phyloP scores from a whole-genome alignment of 441 rosid genomes.

The Mallotus japonicus region DNA sequence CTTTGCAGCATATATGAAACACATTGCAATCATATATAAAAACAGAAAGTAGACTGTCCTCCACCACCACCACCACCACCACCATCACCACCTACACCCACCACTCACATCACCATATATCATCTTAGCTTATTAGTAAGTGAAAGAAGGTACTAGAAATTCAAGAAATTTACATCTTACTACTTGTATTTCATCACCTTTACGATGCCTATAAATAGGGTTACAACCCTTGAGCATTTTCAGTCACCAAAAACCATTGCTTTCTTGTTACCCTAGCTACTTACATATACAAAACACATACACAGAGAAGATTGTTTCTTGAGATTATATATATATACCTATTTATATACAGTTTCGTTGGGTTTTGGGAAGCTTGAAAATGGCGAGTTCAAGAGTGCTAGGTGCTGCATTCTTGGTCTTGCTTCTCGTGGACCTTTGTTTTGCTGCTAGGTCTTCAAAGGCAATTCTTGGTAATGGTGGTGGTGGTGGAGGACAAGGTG shows the following conservation, averaged over 20 bases:
- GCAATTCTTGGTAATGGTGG: conserved; percentile 27
- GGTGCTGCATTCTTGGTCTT: conserved; percentile 46
- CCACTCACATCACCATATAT: conserved; percentile 11
- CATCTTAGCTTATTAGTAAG: not conserved
- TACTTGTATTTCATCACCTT: not conserved
- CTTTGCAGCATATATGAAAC: not conserved
- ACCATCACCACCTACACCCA: conserved; percentile 26
- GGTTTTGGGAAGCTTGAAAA: conserved; percentile 12
- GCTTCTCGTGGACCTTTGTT: conserved; percentile 39
- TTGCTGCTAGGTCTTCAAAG: conserved; percentile 45
- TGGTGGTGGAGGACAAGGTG: conserved; percentile 26
- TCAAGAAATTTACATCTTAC: not conserved
- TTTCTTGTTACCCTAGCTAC: too few species aligned
- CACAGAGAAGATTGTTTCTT: too few species aligned
- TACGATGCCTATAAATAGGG: conserved; percentile 35
- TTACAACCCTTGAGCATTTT: conserved; percentile 17
- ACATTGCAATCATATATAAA: conserved; percentile 19
- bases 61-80: conserved; percentile 28
- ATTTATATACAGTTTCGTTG: too few species aligned
- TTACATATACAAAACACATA: too few species aligned
- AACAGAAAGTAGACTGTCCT: conserved; percentile 8
- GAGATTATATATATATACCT: too few species aligned
- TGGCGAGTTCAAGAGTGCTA: conserved; percentile 32
- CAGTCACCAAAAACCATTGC: conserved; percentile 2
- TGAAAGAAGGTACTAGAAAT: conserved; percentile 32